Percentiles rank a stretch among this genome's conserved stretches.
Evolutionary conservation across 2,329 filamentous ascomycete genomes (phyloP).

Genomic region (Trichoderma aggressivum): DNA sequence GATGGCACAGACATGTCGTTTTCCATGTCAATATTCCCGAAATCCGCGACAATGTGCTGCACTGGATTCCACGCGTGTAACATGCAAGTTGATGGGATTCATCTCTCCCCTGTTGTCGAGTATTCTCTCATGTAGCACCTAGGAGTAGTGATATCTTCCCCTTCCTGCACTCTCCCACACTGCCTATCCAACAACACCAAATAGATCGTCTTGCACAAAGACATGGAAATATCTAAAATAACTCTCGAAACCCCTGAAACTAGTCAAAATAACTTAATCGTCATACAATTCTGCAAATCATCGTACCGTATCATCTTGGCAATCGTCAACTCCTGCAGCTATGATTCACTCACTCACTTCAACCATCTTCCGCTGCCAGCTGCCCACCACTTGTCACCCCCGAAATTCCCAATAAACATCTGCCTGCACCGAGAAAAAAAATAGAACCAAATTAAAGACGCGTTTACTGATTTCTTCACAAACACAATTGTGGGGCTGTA

Average conservation of each 20-base stretch:
- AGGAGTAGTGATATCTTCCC: background rate
- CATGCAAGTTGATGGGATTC: background rate
- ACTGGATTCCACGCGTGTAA: background rate
- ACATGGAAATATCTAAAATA: background rate
- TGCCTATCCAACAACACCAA: background rate
- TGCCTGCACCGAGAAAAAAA: background rate
- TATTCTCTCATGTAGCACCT: background rate
- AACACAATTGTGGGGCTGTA: constrained; percentile 1
- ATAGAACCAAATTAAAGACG: background rate
- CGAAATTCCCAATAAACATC: background rate
- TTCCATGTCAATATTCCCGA: background rate
- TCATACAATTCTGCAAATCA: background rate
- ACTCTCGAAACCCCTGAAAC: background rate
- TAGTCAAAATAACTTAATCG: background rate
- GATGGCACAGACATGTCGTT: too few species aligned
- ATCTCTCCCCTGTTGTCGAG: background rate
- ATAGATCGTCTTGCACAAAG: background rate
- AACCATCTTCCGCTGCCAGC: background rate
- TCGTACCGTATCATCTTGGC: background rate
- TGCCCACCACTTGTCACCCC: constrained; percentile 6
- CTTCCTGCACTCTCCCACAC: background rate
- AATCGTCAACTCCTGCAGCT: background rate
- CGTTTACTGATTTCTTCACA: constrained; percentile 8
- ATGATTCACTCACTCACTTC: background rate
- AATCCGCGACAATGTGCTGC: background rate